A percentile compares a stretch with the other conserved stretches of the same genome.
phyloP scores from a whole-genome alignment of 2,329 filamentous ascomycete genomes.

The Teratosphaeria gauchensis region DNA sequence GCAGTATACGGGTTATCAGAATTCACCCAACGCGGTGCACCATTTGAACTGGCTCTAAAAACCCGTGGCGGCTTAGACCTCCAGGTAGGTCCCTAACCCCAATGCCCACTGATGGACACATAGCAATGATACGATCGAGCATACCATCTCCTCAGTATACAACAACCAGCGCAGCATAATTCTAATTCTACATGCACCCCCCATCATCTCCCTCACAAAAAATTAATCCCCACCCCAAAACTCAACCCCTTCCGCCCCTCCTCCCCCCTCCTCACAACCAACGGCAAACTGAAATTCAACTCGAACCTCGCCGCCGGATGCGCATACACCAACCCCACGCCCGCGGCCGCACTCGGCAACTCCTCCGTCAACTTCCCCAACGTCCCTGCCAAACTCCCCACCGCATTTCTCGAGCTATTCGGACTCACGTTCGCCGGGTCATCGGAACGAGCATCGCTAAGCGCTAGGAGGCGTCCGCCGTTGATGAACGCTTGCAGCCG shows the following conservation, averaged over 20 bases:
- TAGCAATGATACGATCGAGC: too few species aligned
- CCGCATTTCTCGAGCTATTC: slow-evolving; percentile 37
- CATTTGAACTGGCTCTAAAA: too few species aligned
- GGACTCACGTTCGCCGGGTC: not conserved
- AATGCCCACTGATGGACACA: too few species aligned
- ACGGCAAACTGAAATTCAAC: slow-evolving; percentile 84
- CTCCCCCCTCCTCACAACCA: slow-evolving; percentile 74
- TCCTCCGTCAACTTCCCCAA: slow-evolving; percentile 63
- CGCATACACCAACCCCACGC: slow-evolving; percentile 85
- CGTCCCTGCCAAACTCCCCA: slow-evolving; percentile 49
- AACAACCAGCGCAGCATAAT: too few species aligned
- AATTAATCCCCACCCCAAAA: slow-evolving; percentile 93
- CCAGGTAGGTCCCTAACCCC: too few species aligned
- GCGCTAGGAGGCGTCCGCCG: slow-evolving; percentile 70
- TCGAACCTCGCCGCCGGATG: slow-evolving; percentile 91
- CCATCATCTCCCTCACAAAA: slow-evolving; percentile 62
- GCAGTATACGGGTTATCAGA: too few species aligned
- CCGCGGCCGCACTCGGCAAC: slow-evolving; percentile 74
- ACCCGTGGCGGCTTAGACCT: too few species aligned
- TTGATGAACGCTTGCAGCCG: slow-evolving; percentile 87
- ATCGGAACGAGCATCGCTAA: slow-evolving; percentile 43
- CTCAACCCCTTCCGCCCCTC: slow-evolving; percentile 83
- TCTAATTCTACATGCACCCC: too few species aligned
- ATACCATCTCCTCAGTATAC: too few species aligned
- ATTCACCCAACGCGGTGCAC: too few species aligned